phyloP scores from a whole-genome alignment of 306 rosid genomes.

The Ziziphus jujuba region DNA sequence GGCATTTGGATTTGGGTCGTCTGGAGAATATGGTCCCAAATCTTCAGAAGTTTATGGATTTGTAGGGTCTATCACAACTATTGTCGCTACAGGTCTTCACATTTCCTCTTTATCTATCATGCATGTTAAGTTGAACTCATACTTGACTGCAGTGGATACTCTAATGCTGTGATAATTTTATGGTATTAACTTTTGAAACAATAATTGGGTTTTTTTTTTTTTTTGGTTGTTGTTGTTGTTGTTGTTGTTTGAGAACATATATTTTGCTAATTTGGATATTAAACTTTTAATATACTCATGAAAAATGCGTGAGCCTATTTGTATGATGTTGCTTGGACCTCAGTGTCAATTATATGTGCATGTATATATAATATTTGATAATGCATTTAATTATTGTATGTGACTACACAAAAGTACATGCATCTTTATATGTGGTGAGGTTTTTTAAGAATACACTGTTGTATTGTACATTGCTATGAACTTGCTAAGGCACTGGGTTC shows the following conservation, averaged over 20 bases:
- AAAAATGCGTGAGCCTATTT: not conserved
- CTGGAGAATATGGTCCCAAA: constrained; percentile 79
- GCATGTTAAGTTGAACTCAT: not conserved
- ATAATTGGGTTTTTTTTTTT: not conserved
- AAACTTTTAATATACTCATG: not conserved
- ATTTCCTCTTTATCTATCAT: not conserved
- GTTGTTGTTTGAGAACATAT: not conserved
- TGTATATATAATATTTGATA: not conserved
- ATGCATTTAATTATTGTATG: not conserved
- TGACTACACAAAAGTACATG: not conserved
- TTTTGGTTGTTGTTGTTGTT: too few relatives aligned
- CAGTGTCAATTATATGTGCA: not conserved
- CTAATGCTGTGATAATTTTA: not conserved
- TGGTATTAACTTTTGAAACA: not conserved
- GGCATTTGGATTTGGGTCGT: constrained; percentile 54
- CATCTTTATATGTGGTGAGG: too few relatives aligned
- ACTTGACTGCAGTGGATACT: not conserved
- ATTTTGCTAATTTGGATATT: not conserved
- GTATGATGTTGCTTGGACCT: not conserved
- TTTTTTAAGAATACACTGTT: not conserved
- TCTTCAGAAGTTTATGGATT: constrained; percentile 92
- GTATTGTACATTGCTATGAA: not conserved
- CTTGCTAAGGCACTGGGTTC: not conserved
- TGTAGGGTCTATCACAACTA: constrained; percentile 81
- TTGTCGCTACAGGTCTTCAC: constrained; percentile 70